Evolutionary conservation across 2,329 filamentous ascomycete species (phyloP), one percentile per base, ranked within the genome.

Genomic region (Neopestalotiopsis rosae): DNA sequence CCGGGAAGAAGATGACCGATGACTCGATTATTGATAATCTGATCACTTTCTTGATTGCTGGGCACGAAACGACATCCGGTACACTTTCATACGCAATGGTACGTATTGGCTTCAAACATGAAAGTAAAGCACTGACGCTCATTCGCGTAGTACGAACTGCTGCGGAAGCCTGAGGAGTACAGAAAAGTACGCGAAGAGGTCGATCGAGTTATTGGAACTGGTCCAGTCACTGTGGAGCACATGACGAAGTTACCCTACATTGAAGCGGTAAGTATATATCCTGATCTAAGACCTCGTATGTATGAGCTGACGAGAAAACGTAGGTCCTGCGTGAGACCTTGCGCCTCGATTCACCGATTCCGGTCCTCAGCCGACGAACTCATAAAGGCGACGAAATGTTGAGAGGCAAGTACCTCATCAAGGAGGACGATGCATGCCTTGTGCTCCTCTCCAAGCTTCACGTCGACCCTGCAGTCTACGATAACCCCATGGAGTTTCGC

Each of bases 21-120:
- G 82, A 86, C 4, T 87, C 84, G 63, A 91, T 94, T 71, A 85
- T 88, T 17, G 85, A 91, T 76, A 92, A 94, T 71, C 88, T 94
- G 80, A 90, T 92, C 69, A 74, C 72, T 4, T 75, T 74, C 57
- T 30, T 74, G 17, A 68, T 73, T 38, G 72, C 70, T n/a, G 84
- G 86, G 0, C 86, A 88, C 70, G 87, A 89, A 68, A 90, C 88
- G 0, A 86, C 88, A 0, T 82, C 84, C 28, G 86, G 86, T 42
- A 76, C 87, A 30, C 76, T 89, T 56, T 78, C 84, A 12, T 88
- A 87, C 73, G 73, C 81, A 0, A 80, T 86, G 57, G 59, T 62
- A 62, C 20, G 32, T 62, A 4, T 12, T 20, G 1, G 13, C 32
- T 17, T 14, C 32, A 40, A 14, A 6, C 20, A 9, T 34, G 30